Evolutionary conservation across 2,329 filamentous ascomycete species (phyloP).

Genomic region (Aspergillus ochraceus): DNA sequence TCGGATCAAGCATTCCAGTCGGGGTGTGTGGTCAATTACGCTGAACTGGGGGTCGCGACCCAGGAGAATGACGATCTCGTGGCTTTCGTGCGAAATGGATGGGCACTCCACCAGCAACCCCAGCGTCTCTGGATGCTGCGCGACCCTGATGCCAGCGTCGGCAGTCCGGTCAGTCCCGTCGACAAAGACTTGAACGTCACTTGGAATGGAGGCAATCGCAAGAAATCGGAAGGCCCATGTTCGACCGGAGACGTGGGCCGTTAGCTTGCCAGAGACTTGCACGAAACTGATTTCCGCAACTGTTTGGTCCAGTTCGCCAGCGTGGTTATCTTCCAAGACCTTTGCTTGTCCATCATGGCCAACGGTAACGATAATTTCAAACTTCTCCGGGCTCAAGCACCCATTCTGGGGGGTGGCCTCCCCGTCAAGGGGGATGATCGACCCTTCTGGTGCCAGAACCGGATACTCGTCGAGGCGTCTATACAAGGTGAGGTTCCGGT

Average conservation of each 20-base stretch:
- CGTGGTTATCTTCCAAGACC: slow-evolving; percentile 48
- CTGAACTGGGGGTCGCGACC: background rate
- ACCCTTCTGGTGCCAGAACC: slow-evolving; percentile 56
- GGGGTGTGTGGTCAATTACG: background rate
- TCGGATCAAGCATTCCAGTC: background rate
- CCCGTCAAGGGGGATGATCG: slow-evolving; percentile 59
- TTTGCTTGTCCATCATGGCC: slow-evolving; percentile 50
- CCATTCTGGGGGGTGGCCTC: slow-evolving; percentile 18
- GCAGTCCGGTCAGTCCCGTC: background rate
- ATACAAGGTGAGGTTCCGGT: slow-evolving; percentile 53
- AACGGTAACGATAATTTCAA: slow-evolving; percentile 35
- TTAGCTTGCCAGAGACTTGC: background rate
- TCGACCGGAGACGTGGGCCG: background rate
- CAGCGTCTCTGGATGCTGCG: background rate
- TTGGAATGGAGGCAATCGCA: background rate
- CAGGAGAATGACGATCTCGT: background rate
- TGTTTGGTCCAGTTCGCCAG: background rate
- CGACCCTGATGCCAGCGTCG: background rate
- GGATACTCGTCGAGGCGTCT: slow-evolving; percentile 53
- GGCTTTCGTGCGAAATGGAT: background rate
- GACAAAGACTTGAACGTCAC: background rate
- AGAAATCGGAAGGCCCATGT: background rate
- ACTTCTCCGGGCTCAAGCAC: slow-evolving; percentile 13
- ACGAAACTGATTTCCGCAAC: background rate
- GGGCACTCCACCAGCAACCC: background rate